Conservation (phyloP, 2,329 filamentous ascomycete genomes). For the Exophiala aquamarina region DNA sequence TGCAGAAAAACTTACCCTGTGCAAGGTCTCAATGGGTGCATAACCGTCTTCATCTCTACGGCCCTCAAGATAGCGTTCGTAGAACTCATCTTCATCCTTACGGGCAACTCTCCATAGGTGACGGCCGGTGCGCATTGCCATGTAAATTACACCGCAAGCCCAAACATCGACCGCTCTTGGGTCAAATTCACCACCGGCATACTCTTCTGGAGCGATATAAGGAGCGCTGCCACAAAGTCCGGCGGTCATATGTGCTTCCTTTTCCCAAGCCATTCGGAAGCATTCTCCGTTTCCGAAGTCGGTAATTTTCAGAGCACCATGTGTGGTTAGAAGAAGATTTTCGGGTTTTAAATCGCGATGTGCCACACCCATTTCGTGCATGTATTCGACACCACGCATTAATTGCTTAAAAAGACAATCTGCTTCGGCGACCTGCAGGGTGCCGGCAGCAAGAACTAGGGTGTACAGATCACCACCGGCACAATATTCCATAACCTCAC, state of each 20-base stretch:
- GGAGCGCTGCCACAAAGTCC: conserved; percentile 94
- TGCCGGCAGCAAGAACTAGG: conserved; percentile 83
- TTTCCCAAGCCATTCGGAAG: conserved; percentile 99
- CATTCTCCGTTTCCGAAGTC: conserved; percentile 99
- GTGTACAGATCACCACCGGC: conserved; percentile 95
- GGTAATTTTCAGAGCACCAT: conserved; percentile 92
- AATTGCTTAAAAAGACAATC: conserved; percentile 99
- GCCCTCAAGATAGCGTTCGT: conserved; percentile 88
- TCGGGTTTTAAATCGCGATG: conserved; percentile 97
- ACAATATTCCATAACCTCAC: conserved; percentile 99
- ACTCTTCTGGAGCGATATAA: conserved; percentile 97
- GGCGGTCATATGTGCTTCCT: conserved; percentile 96
- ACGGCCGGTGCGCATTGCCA: conserved; percentile 96
- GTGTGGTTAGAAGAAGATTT: conserved; percentile 89
- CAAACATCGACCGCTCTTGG: conserved; percentile 96
- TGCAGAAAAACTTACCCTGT: conserved; percentile 69
- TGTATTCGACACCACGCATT: conserved; percentile 98
- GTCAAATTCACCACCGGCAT: conserved; percentile 92
- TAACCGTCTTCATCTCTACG: conserved; percentile 94
- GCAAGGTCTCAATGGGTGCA: conserved; percentile 90
- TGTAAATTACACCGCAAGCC: conserved; percentile 98
- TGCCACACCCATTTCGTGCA: conserved; percentile 98
- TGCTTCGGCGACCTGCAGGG: conserved; percentile 87
- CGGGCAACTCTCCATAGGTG: conserved; percentile 97
- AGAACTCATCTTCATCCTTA: conserved; percentile 97